Evolutionary conservation across 2,329 filamentous ascomycete species (phyloP).

Genomic region (Leptographium flavum): DNA sequence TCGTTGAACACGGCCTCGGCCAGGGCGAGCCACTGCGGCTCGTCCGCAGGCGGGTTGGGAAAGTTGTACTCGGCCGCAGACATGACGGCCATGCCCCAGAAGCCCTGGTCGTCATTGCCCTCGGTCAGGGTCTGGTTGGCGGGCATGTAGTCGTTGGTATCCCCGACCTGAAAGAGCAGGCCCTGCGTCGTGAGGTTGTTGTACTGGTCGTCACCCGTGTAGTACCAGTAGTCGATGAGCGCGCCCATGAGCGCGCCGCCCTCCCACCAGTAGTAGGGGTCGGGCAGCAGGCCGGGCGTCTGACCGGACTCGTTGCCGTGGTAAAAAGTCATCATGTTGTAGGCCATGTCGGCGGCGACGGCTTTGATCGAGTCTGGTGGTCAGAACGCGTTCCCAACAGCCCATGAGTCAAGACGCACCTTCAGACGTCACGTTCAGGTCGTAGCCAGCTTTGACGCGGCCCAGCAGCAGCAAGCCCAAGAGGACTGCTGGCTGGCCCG

Average conservation of each 20-base stretch:
- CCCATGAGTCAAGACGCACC: too few relatives aligned
- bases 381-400: too few relatives aligned
- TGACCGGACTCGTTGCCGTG: conserved; percentile 32
- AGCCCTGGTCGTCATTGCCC: conserved; percentile 41
- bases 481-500: too few relatives aligned
- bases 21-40: conserved; percentile 56
- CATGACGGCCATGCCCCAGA: conserved; percentile 6
- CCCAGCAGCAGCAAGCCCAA: too few relatives aligned
- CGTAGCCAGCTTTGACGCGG: too few relatives aligned
- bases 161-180: conserved; percentile 61
- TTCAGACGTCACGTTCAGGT: too few relatives aligned
- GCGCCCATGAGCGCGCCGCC: conserved; percentile 57
- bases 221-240: conserved; percentile 67
- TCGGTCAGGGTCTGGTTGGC: conserved; percentile 48
- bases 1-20: conserved; percentile 73
- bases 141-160: conserved; percentile 64
- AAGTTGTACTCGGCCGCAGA: conserved; percentile 57
- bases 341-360: conserved; percentile 32
- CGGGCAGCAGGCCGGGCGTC: conserved; percentile 28
- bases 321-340: conserved; percentile 32
- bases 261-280: conserved; percentile 40
- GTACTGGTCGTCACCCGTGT: conserved; percentile 41
- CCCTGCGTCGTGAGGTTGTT: conserved; percentile 54
- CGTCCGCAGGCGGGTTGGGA: conserved; percentile 37
- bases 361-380: conserved; percentile 35